A percentile compares a stretch with the other conserved stretches of the same genome.
Evolutionary conservation across 2,329 filamentous ascomycete genomes (phyloP).

Genomic region (Lasiodiplodia citricola): DNA sequence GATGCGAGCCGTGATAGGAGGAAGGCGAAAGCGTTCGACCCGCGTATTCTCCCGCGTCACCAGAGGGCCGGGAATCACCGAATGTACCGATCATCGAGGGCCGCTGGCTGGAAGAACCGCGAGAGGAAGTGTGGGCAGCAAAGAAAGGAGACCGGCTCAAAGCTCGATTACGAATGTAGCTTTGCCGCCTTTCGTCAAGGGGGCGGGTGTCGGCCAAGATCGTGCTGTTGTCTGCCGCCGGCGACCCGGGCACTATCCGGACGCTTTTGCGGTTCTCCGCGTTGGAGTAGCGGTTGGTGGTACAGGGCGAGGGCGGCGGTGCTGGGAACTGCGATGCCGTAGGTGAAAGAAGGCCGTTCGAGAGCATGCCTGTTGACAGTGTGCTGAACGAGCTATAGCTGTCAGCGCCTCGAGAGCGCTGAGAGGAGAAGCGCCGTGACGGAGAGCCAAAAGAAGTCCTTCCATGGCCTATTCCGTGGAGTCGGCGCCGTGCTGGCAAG

Average conservation of each 20-base stretch:
- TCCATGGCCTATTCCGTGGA: slow-evolving; percentile 39
- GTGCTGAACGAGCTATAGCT: slow-evolving; percentile 47
- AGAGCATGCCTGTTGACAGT: slow-evolving; percentile 43
- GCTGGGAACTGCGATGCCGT: slow-evolving; percentile 46
- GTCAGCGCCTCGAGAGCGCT: slow-evolving; percentile 32
- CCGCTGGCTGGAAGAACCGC: slow-evolving; percentile 34
- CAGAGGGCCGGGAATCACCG: not conserved
- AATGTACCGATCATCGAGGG: slow-evolving; percentile 23
- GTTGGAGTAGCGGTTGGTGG: slow-evolving; percentile 32
- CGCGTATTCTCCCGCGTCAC: not conserved
- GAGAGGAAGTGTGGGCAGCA: slow-evolving; percentile 38
- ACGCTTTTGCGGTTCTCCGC: slow-evolving; percentile 41
- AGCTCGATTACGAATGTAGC: slow-evolving; percentile 50
- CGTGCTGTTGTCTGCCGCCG: slow-evolving; percentile 39
- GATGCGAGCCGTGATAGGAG: not conserved
- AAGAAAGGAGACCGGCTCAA: slow-evolving; percentile 48
- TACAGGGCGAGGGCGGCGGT: slow-evolving; percentile 33
- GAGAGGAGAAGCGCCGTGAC: slow-evolving; percentile 1
- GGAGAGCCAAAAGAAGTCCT: slow-evolving; percentile 32
- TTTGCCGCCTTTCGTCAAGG: slow-evolving; percentile 48
- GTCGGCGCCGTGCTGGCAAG: slow-evolving; percentile 39
- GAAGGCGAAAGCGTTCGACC: not conserved
- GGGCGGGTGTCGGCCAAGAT: slow-evolving; percentile 41
- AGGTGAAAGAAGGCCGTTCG: slow-evolving; percentile 38
- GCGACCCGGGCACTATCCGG: slow-evolving; percentile 43